phyloP scores from a whole-genome alignment of 208 protist species.

The Trypanosoma melophagium region DNA sequence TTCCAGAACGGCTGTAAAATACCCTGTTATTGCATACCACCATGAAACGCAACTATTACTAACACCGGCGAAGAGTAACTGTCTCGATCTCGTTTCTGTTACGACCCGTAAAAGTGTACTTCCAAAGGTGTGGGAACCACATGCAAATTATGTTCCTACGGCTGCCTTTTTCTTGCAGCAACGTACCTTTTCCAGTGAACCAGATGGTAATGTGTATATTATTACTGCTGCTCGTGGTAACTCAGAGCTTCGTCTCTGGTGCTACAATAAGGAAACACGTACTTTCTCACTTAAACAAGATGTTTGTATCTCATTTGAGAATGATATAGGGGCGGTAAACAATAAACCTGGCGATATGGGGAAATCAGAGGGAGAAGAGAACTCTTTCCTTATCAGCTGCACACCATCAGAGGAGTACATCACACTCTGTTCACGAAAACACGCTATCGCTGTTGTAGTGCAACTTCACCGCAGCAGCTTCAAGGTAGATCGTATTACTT shows the following conservation, averaged over 20 bases:
- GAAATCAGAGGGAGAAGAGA: slow-evolving; percentile 2
- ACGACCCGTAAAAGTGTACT: slow-evolving; percentile 61
- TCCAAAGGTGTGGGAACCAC: slow-evolving; percentile 81
- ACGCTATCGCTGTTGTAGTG: slow-evolving; percentile 69
- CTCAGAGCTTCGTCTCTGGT: slow-evolving; percentile 83
- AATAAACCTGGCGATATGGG: background rate
- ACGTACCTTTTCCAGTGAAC: slow-evolving; percentile 55
- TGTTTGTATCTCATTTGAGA: slow-evolving; percentile 56
- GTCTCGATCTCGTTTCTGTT: slow-evolving; percentile 75
- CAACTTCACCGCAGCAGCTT: slow-evolving; percentile 76
- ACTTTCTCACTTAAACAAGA: slow-evolving; percentile 84
- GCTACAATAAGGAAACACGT: slow-evolving; percentile 60
- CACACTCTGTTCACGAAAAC: slow-evolving; percentile 64
- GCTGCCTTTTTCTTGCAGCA: slow-evolving; percentile 83
- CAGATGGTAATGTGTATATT: slow-evolving; percentile 51
- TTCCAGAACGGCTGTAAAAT: slow-evolving; percentile 59
- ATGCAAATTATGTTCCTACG: slow-evolving; percentile 65
- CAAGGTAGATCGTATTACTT: slow-evolving; percentile 78
- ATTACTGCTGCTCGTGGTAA: slow-evolving; percentile 80
- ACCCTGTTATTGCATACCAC: slow-evolving; percentile 70
- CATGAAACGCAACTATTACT: slow-evolving; percentile 55
- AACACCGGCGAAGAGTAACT: slow-evolving; percentile 65
- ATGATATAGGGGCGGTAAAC: slow-evolving; percentile 19
- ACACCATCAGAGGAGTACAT: slow-evolving; percentile 88
- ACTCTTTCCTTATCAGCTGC: slow-evolving; percentile 65